Conservation (phyloP, 2,329 filamentous ascomycete genomes). For the Penicillium sp. region DNA sequence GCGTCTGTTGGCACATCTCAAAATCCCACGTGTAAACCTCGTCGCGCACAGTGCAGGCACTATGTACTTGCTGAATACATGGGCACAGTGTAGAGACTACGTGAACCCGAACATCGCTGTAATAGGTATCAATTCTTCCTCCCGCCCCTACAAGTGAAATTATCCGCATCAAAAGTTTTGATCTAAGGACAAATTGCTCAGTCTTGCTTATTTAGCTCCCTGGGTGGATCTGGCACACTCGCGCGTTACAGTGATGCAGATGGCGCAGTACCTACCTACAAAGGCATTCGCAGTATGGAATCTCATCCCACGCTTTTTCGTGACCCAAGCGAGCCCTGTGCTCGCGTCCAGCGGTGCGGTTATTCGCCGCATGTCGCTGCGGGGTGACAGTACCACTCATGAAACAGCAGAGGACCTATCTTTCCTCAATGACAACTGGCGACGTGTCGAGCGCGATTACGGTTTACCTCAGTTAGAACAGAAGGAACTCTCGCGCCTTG, state of each 20-base stretch:
- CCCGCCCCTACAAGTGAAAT: too few species aligned
- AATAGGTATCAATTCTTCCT: conserved; percentile 11
- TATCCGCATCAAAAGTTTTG: conserved; percentile 1
- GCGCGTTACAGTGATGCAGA: conserved; percentile 27
- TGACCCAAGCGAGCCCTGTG: conserved; percentile 20
- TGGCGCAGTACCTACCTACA: conserved; percentile 25
- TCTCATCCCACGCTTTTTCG: conserved; percentile 29
- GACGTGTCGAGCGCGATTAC: conserved; percentile 19
- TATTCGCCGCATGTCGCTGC: conserved; percentile 10
- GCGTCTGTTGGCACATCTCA: conserved; percentile 36
- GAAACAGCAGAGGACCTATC: background rate
- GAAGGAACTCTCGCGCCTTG: conserved; percentile 17
- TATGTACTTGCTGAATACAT: conserved; percentile 45
- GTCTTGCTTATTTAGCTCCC: conserved; percentile 31
- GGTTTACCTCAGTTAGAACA: conserved; percentile 13
- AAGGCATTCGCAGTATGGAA: conserved; percentile 28
- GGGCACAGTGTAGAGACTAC: conserved; percentile 9
- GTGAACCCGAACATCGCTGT: conserved; percentile 10
- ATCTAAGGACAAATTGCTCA: conserved; percentile 17
- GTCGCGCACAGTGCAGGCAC: conserved; percentile 45
- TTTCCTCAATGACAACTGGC: conserved; percentile 11
- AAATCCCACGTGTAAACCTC: conserved; percentile 33
- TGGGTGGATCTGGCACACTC: conserved; percentile 46
- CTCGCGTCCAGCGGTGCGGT: conserved; percentile 22
- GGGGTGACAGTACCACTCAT: background rate